Evolutionary conservation across 2,329 filamentous ascomycete species (phyloP).

Genomic region (Whalleya microplaca): DNA sequence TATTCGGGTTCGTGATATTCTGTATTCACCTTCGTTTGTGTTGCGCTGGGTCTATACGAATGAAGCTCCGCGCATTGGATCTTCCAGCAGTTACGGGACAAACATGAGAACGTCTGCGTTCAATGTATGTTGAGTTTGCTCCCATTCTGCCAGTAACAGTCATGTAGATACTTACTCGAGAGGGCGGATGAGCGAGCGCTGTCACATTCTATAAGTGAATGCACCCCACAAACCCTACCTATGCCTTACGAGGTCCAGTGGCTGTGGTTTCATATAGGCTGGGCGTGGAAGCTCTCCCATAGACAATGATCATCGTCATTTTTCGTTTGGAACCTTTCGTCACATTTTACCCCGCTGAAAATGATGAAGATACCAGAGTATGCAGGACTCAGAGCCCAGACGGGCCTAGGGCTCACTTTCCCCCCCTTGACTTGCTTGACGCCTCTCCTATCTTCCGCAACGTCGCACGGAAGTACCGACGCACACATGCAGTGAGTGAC

Average conservation of each 20-base stretch:
- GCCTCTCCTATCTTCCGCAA: constrained; percentile 7
- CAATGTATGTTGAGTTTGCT: neutral
- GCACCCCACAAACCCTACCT: neutral
- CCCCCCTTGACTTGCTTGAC: constrained; percentile 3
- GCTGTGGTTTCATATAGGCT: constrained; percentile 21
- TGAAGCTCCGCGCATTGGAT: neutral
- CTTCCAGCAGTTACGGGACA: constrained; percentile 5
- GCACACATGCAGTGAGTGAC: constrained; percentile 28
- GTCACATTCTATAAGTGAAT: neutral
- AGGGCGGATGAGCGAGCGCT: constrained; percentile 4
- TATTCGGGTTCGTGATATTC: constrained; percentile 5
- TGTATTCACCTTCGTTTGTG: constrained; percentile 19
- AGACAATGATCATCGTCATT: constrained; percentile 11
- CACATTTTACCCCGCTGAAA: constrained; percentile 23
- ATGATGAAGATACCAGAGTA: constrained; percentile 11
- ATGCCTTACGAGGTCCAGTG: constrained; percentile 17
- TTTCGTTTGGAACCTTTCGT: constrained; percentile 15
- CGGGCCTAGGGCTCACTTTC: constrained; percentile 9
- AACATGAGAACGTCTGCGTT: constrained; percentile 11
- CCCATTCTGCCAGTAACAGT: neutral
- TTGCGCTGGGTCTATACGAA: constrained; percentile 8
- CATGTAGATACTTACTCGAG: neutral
- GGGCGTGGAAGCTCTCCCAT: neutral
- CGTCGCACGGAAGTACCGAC: constrained; percentile 22
- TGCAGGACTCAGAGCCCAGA: constrained; percentile 9